These are phyloP conservation scores for Sporobolomyces roseus DNA, from an alignment of 768 basidiomycete genomes.

Conservation along the genomic window DNA sequence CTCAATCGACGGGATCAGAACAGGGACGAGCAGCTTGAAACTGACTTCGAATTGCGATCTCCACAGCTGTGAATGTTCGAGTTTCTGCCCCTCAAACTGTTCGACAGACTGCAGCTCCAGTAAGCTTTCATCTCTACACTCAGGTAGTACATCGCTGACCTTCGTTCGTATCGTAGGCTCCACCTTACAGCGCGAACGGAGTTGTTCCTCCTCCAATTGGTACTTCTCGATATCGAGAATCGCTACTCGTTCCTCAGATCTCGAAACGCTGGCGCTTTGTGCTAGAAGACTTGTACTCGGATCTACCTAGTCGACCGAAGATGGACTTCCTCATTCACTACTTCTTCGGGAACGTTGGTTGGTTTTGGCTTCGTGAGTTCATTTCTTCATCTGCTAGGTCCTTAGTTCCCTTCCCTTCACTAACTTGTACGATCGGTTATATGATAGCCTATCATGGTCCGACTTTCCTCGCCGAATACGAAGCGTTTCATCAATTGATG, in stretches of 20 bases:
- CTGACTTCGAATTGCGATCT: background rate
- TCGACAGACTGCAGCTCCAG: conserved; percentile 1
- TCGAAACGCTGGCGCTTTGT: conserved; percentile 18
- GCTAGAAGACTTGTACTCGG: conserved; percentile 20
- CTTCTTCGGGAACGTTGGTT: conserved; percentile 3
- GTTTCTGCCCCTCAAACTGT: conserved; percentile 4
- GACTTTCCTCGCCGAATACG: conserved; percentile 32
- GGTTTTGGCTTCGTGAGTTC: conserved; percentile 28
- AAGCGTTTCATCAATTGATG: conserved; percentile 19
- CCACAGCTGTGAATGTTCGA: conserved; percentile 30
- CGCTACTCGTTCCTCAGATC: conserved; percentile 26
- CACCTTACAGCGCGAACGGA: background rate
- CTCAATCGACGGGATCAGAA: background rate
- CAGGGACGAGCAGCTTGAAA: background rate
- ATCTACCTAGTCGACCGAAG: conserved; percentile 6
- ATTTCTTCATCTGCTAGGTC: background rate
- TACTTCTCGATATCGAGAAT: conserved; percentile 13
- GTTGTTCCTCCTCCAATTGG: background rate
- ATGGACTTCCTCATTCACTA: conserved; percentile 26
- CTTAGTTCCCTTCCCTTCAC: background rate
- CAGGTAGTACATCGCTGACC: background rate
- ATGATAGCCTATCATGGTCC: conserved; percentile 15
- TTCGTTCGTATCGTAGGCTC: background rate
- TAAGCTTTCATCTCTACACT: background rate
- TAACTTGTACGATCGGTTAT: too few relatives aligned